A percentile compares a stretch with the other conserved stretches of the same genome.
These are phyloP conservation scores for Colletotrichum sp. DNA, from an alignment of 2,329 filamentous ascomycete species.

Conservation along the genomic window DNA sequence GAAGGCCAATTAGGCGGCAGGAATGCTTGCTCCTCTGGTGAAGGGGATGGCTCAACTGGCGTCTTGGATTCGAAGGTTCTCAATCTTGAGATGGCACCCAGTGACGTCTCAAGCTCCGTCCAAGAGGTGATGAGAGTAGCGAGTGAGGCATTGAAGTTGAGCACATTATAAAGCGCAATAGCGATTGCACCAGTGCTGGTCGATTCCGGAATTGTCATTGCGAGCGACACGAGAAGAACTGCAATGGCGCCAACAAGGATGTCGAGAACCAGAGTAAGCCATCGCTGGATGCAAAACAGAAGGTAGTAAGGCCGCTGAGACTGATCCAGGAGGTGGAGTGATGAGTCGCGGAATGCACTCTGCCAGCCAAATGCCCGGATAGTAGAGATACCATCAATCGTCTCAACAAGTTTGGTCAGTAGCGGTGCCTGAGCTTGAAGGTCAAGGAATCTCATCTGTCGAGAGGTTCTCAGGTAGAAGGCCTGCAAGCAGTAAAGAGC, in stretches of 20 bases:
- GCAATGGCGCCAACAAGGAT: slow-evolving; percentile 30
- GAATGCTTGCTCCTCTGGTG: background rate
- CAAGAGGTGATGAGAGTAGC: slow-evolving; percentile 25
- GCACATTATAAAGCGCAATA: slow-evolving; percentile 34
- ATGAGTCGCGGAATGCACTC: background rate
- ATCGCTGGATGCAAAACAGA: slow-evolving; percentile 52
- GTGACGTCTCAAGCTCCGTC: slow-evolving; percentile 26
- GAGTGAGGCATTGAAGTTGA: slow-evolving; percentile 30
- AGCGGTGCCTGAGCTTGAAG: slow-evolving; percentile 58
- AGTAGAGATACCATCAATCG: slow-evolving; percentile 30
- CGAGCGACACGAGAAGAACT: slow-evolving; percentile 21
- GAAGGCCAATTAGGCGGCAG: slow-evolving; percentile 23
- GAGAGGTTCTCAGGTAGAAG: slow-evolving; percentile 52
- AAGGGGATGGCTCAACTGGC: slow-evolving; percentile 3
- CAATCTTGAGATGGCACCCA: slow-evolving; percentile 27
- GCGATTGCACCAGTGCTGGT: slow-evolving; percentile 24
- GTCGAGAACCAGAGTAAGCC: slow-evolving; percentile 54
- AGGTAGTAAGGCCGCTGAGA: slow-evolving; percentile 41
- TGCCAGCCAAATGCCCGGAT: slow-evolving; percentile 33
- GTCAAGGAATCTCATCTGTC: slow-evolving; percentile 61
- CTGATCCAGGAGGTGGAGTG: slow-evolving; percentile 9
- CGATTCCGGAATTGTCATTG: background rate
- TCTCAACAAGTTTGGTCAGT: slow-evolving; percentile 44
- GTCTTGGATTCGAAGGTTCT: slow-evolving; percentile 22
- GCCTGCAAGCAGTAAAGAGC: slow-evolving; percentile 30